phyloP scores from a whole-genome alignment of 1,139 yeast genomes.

The Geotrichum candidum region DNA sequence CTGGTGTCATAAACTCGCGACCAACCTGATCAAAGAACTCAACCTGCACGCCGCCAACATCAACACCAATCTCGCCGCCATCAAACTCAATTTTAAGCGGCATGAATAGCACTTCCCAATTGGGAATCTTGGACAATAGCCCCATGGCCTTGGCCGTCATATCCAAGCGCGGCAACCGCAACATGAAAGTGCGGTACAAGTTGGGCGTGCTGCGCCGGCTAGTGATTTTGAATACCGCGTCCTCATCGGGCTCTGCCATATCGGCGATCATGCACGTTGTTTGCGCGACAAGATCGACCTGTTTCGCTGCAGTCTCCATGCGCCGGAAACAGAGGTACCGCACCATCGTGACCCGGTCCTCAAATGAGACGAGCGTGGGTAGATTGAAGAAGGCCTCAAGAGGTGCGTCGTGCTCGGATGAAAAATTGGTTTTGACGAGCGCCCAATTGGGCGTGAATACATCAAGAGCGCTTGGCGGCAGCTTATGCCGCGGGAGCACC shows the following conservation, averaged over 20 bases:
- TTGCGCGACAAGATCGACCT: not conserved
- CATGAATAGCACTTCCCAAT: conserved; percentile 18
- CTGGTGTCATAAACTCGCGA: conserved; percentile 18
- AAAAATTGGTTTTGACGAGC: not conserved
- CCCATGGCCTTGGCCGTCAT: not conserved
- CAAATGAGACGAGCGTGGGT: not conserved
- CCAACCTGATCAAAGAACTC: conserved; percentile 30
- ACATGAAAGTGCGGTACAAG: not conserved
- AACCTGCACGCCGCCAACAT: conserved; percentile 31
- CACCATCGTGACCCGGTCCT: not conserved
- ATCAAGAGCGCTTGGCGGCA: conserved; percentile 8
- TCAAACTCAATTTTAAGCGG: conserved; percentile 27
- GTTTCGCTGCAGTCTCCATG: not conserved
- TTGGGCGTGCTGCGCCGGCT: not conserved
- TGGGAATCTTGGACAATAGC: not conserved
- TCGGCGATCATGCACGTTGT: not conserved
- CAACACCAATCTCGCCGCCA: conserved; percentile 26
- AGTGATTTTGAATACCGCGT: not conserved
- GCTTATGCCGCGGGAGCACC: not conserved
- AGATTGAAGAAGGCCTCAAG: not conserved
- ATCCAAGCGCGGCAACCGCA: not conserved
- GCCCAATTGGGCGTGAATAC: not conserved
- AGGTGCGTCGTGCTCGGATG: not conserved
- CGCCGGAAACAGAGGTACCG: conserved; percentile 1
- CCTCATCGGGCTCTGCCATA: not conserved